Evolutionary conservation across 1,284 basidiomycete species (phyloP), one percentile per base, ranked within the genome.

Genomic region (Ceratobasidium sp.): DNA sequence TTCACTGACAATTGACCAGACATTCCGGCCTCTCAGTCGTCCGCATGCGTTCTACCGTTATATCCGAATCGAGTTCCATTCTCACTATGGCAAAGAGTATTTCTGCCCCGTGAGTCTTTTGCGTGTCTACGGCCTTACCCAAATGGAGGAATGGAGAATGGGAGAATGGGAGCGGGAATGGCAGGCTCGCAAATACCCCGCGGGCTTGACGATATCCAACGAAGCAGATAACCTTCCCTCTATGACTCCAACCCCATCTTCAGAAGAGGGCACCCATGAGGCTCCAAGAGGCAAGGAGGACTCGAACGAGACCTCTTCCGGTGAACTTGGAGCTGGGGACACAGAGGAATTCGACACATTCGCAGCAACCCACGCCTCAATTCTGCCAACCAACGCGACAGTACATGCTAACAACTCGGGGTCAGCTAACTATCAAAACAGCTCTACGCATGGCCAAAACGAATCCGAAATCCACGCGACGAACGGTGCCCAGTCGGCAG

Each of bases 141-240:
- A 98, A 80, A 89, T 98, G 74, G 96, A 99, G 74, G 90, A 96
- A 74, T 98, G 91, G 86, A 93, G 96, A 74, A 91, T 92, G 88
- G 93, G 94, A 71, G 85, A 86, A 31, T 91, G 90, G 86, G 85
- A 90, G 74, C 81, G 80, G 4, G 87, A 89, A 75, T 87, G 86
- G 72, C 81, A 79, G 49, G 82, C 82, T 54, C 62, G 58, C 7
- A 34, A 22, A 10, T 32, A 20, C n/a, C 42, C 42, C 27, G 45
- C 3, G 2, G 58, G 43, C n/a, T 29, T 50, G 74, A 76, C 62
- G 42, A 72, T 52, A 25, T 60, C 57, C 1, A 40, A 35, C 42
- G 52, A 62, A 62, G 13, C 31, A 52, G 67, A 72, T 13, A 69
- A 69, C 27, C 74, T 70, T 25, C 50, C 65, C 34, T 49, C 31